Conservation (phyloP, 768 basidiomycete genomes). For the Clitopilus passeckerianus region DNA sequence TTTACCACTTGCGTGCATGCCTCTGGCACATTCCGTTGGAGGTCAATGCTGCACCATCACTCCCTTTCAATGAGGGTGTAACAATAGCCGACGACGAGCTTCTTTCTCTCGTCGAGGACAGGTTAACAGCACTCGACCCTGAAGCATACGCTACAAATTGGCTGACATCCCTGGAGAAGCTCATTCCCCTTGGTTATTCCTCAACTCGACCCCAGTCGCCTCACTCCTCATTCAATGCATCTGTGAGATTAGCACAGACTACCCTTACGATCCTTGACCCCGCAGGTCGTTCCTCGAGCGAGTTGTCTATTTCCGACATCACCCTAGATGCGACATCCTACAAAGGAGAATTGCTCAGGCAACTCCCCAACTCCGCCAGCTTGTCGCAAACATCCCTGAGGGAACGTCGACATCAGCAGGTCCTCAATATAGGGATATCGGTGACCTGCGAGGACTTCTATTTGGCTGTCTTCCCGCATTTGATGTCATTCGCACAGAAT, state of each 20-base stretch:
- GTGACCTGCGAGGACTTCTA: slow-evolving; percentile 35
- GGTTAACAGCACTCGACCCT: slow-evolving; percentile 36
- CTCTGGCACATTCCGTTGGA: slow-evolving; percentile 28
- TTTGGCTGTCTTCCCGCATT: slow-evolving; percentile 46
- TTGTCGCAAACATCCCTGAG: slow-evolving; percentile 44
- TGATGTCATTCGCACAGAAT: slow-evolving; percentile 57
- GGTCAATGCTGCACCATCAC: background rate
- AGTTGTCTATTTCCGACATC: slow-evolving; percentile 28
- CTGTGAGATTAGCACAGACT: slow-evolving; percentile 21
- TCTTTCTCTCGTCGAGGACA: slow-evolving; percentile 29
- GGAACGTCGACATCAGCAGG: slow-evolving; percentile 21
- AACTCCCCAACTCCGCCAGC: slow-evolving; percentile 12
- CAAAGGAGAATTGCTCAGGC: slow-evolving; percentile 17
- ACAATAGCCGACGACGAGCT: slow-evolving; percentile 18
- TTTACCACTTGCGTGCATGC: slow-evolving; percentile 73
- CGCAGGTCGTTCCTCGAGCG: slow-evolving; percentile 24
- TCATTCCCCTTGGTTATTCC: slow-evolving; percentile 19
- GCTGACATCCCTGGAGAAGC: slow-evolving; percentile 21
- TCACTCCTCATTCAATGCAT: slow-evolving; percentile 6
- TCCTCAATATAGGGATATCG: slow-evolving; percentile 26
- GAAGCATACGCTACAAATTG: slow-evolving; percentile 30
- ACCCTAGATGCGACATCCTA: slow-evolving; percentile 16
- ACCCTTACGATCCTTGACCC: slow-evolving; percentile 30
- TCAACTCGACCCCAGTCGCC: background rate
- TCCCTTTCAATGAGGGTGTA: background rate